Percentiles rank a stretch among this genome's conserved stretches.
Conservation (phyloP, 1,284 basidiomycete species). For the Naganishia cerealis region DNA sequence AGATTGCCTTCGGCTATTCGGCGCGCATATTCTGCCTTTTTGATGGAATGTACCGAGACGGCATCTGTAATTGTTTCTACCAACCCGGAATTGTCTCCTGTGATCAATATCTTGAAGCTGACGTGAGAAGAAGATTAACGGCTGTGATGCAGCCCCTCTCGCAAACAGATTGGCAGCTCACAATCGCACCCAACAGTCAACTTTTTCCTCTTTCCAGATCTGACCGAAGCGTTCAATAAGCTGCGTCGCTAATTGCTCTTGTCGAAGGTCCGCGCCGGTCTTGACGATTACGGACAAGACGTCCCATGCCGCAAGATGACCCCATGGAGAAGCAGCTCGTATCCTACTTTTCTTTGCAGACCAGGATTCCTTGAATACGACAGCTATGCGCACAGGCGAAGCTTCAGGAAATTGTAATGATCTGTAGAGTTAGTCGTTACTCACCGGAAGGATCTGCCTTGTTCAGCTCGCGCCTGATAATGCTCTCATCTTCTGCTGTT, state of each 20-base stretch:
- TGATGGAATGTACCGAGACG: conserved; percentile 97
- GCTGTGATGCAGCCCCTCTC: background rate
- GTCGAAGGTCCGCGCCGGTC: conserved; percentile 92
- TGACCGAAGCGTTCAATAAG: conserved; percentile 87
- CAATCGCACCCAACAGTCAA: conserved; percentile 88
- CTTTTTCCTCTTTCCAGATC: conserved; percentile 93
- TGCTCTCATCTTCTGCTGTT: conserved; percentile 81
- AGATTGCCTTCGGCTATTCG: conserved; percentile 75
- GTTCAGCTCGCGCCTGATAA: conserved; percentile 88
- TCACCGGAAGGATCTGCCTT: conserved; percentile 91
- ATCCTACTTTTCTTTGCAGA: conserved; percentile 91
- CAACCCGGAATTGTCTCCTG: conserved; percentile 85
- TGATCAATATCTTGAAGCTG: conserved; percentile 83
- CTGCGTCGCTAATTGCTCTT: conserved; percentile 96
- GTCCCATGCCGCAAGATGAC: conserved; percentile 76
- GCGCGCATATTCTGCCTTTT: conserved; percentile 94
- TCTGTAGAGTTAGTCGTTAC: conserved; percentile 17
- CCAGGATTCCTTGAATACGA: conserved; percentile 96
- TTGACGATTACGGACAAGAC: conserved; percentile 96
- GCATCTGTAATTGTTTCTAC: conserved; percentile 95
- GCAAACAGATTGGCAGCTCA: conserved; percentile 56
- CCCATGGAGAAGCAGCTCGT: conserved; percentile 88
- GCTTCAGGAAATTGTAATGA: background rate
- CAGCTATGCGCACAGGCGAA: conserved; percentile 47
- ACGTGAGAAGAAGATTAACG: background rate